Conservation (phyloP, 192 early-diverging fungal genomes). For the Allomyces macrogynus region DNA sequence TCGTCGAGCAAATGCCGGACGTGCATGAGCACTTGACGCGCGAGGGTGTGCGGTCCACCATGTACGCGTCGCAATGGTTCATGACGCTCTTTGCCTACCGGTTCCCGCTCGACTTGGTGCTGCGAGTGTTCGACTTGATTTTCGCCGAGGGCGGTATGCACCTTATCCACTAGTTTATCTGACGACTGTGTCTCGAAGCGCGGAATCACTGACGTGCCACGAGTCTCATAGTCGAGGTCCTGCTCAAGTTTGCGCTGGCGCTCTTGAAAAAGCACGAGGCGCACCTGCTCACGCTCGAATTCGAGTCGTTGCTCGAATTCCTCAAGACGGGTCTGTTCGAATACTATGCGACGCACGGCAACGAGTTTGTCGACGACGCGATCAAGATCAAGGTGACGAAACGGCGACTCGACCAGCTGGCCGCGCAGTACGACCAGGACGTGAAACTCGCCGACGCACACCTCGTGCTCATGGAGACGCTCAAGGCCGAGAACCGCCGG, state of each 20-base stretch:
- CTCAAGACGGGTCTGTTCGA: slow-evolving; percentile 79
- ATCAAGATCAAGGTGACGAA: slow-evolving; percentile 51
- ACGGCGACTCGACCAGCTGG: slow-evolving; percentile 44
- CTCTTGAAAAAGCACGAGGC: slow-evolving; percentile 67
- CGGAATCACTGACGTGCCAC: too few species aligned
- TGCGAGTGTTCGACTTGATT: slow-evolving; percentile 79
- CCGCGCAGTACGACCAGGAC: slow-evolving; percentile 48
- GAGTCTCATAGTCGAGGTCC: slow-evolving; percentile 30
- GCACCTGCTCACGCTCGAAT: slow-evolving; percentile 55
- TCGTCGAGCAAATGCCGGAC: slow-evolving; percentile 63
- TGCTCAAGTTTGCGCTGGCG: slow-evolving; percentile 69
- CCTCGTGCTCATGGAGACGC: slow-evolving; percentile 31
- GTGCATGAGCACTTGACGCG: slow-evolving; percentile 55
- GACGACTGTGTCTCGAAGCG: neutral
- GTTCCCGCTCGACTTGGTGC: slow-evolving; percentile 74
- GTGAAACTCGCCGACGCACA: slow-evolving; percentile 48
- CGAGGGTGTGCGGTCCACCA: slow-evolving; percentile 69
- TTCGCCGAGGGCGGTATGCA: slow-evolving; percentile 56
- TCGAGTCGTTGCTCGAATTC: slow-evolving; percentile 67
- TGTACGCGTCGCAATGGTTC: slow-evolving; percentile 98
- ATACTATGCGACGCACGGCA: slow-evolving; percentile 51
- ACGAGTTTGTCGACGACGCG: slow-evolving; percentile 62
- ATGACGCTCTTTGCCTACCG: slow-evolving; percentile 97
- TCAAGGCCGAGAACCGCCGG: slow-evolving; percentile 43
- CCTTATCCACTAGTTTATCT: neutral